Conservation (phyloP, 345 rosid species). For the Gossypium sturtianum region DNA sequence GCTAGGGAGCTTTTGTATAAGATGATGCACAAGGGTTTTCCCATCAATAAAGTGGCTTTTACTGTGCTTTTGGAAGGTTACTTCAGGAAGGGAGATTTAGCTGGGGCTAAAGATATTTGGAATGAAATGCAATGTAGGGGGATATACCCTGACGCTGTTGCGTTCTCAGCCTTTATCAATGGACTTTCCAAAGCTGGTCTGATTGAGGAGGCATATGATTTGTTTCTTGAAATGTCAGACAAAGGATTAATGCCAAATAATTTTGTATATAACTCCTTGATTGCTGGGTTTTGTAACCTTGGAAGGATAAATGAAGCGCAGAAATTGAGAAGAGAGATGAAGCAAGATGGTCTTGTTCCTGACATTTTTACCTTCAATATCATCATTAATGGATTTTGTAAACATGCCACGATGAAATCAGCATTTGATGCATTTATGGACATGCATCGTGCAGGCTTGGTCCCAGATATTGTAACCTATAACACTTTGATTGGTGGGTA, state of each 20-base stretch:
- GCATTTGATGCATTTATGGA: conserved; percentile 38
- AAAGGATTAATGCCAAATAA: conserved; percentile 59
- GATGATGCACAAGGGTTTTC: conserved; percentile 48
- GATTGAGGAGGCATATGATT: conserved; percentile 50
- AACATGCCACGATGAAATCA: conserved; percentile 42
- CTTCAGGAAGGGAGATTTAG: conserved; percentile 41
- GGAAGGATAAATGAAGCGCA: conserved; percentile 51
- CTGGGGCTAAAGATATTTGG: conserved; percentile 57
- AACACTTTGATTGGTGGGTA: conserved; percentile 65
- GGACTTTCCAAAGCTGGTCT: conserved; percentile 60
- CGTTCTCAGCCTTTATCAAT: conserved; percentile 60
- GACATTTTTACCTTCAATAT: conserved; percentile 56
- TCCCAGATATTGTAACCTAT: conserved; percentile 60
- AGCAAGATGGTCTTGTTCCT: conserved; percentile 49
- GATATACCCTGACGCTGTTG: conserved; percentile 50
- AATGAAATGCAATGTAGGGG: conserved; percentile 49
- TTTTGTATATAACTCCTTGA: conserved; percentile 59
- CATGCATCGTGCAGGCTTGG: conserved; percentile 44
- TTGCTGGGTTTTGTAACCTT: conserved; percentile 49
- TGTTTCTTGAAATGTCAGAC: conserved; percentile 49
- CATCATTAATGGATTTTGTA: conserved; percentile 61
- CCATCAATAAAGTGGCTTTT: conserved; percentile 45
- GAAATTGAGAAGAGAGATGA: conserved; percentile 52
- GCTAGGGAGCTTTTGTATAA: conserved; percentile 44
- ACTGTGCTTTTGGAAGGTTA: conserved; percentile 66